Evolutionary conservation across 2,329 filamentous ascomycete species (phyloP).

Genomic region (Neurospora sp.): DNA sequence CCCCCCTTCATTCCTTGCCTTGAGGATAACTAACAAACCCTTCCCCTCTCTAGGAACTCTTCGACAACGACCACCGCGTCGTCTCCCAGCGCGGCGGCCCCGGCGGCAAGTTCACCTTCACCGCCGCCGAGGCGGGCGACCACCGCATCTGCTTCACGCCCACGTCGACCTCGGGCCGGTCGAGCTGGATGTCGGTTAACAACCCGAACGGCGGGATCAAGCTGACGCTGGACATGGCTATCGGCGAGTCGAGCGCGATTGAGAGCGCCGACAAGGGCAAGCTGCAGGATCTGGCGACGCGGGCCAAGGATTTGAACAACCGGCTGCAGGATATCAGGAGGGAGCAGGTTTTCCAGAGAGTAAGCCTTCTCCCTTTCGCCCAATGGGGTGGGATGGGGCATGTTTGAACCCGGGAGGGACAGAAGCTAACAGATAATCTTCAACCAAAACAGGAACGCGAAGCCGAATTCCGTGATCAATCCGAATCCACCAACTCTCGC

Average conservation of each 20-base stretch:
- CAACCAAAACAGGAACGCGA: conserved; percentile 68
- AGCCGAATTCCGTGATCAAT: conserved; percentile 96
- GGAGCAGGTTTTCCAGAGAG: conserved; percentile 94
- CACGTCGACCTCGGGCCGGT: conserved; percentile 57
- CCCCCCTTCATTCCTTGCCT: conserved; percentile 7
- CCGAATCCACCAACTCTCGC: conserved; percentile 81
- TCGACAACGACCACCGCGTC: conserved; percentile 96
- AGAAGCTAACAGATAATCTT: not conserved
- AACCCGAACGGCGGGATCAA: conserved; percentile 66
- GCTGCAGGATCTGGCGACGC: conserved; percentile 78
- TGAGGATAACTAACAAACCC: not conserved
- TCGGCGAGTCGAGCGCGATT: conserved; percentile 89
- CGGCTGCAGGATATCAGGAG: conserved; percentile 79
- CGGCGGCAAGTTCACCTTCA: conserved; percentile 87
- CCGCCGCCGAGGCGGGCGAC: conserved; percentile 85
- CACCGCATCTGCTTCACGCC: conserved; percentile 94
- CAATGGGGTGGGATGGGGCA: not conserved
- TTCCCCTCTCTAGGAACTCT: conserved; percentile 59
- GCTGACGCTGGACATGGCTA: conserved; percentile 79
- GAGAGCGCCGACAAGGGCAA: conserved; percentile 91
- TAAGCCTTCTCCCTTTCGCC: conserved; percentile 31
- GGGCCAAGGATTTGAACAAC: conserved; percentile 81
- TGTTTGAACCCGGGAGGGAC: not conserved
- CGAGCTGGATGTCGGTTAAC: conserved; percentile 60
- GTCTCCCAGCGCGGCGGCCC: conserved; percentile 72